Base-by-base conservation (phyloP, 805 yeast species). In the Candida peoriensis region DNA sequence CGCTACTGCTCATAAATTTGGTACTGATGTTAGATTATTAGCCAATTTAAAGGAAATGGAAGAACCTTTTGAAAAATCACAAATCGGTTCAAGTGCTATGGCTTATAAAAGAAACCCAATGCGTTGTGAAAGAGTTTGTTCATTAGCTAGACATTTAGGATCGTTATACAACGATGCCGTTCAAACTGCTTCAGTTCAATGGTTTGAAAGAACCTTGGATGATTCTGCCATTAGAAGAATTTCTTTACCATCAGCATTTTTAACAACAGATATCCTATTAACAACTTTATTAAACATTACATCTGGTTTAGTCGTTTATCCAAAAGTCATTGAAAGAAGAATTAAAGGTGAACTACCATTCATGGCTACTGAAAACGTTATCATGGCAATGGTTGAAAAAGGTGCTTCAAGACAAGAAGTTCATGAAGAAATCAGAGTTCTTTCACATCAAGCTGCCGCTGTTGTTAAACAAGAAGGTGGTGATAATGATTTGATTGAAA, bases 81-180 rank as follows among this genome's bases (percentile, higher is more conserved):
- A 93, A 72, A 93, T 93, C 57, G 98, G 98, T 27, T 88, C 97
- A 10, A 76, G 87, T 37, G 98, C 98, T 28, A 93, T 93, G 98
- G 98, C 98, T 20, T 93, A 93, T 73, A 93, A 93, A 77, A 82
- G 98, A 70, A 93, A 93, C 69, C 98, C 98, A 64, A 93, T 93
- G 98, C 83, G 98, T 71, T 82, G 90, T 58, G 98, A 93, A 71
- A 80, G 98, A 64, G 97, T 93, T 41, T 93, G 98, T 69, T 93
- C 98, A n/a, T 74, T 93, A 48, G 78, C 97, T 15, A 85, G 98
- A 70, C 97, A 90, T 63, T 64, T 93, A 64, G 95, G 96, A 46
- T 82, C 95, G 13, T 69, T 88, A 50, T 84, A 82, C 67, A 87
- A 73, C 57, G 97, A 93, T 63, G 94, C 96, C 34, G 84, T 90